Conservation (phyloP, 768 basidiomycete species). For the Hygrophoropsis aurantiaca region DNA sequence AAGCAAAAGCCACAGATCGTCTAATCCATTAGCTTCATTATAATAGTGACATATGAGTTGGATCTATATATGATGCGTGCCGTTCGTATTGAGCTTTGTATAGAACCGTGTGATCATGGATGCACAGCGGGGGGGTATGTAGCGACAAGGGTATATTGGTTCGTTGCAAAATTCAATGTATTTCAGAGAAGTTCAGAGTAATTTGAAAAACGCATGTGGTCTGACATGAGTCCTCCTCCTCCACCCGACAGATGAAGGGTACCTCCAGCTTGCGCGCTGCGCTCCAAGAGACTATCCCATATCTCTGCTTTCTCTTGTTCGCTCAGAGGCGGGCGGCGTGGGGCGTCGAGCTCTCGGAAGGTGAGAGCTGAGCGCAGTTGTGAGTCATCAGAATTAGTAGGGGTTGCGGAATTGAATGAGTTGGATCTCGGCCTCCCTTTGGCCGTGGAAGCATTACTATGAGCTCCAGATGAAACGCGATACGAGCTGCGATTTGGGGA, state of each 20-base stretch:
- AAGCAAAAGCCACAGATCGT: not conserved
- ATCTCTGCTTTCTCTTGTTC: conserved; percentile 71
- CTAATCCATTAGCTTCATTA: conserved; percentile 12
- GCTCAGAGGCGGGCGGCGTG: conserved; percentile 42
- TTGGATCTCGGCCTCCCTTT: conserved; percentile 15
- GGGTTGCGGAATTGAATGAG: conserved; percentile 12
- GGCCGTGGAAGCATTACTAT: conserved; percentile 32
- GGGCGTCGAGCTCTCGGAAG: conserved; percentile 48
- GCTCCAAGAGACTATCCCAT: conserved; percentile 68
- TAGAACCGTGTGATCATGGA: not conserved
- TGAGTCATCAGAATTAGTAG: conserved; percentile 12
- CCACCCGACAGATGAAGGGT: conserved; percentile 56
- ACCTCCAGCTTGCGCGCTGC: conserved; percentile 70
- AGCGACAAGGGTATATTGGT: not conserved
- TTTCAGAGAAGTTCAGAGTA: conserved; percentile 17
- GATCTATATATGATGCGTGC: conserved; percentile 5
- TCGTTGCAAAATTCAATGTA: too few relatives aligned
- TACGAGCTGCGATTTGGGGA: conserved; percentile 9
- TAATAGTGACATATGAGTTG: conserved; percentile 5
- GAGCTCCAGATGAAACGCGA: conserved; percentile 15
- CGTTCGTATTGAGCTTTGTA: conserved; percentile 3
- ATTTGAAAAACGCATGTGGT: conserved; percentile 39
- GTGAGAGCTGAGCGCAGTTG: conserved; percentile 33
- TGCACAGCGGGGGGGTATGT: not conserved
- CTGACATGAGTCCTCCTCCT: conserved; percentile 43